These are phyloP conservation scores for Breynia disticha DNA, from an alignment of 441 rosid genomes.

Conservation along the genomic window DNA sequence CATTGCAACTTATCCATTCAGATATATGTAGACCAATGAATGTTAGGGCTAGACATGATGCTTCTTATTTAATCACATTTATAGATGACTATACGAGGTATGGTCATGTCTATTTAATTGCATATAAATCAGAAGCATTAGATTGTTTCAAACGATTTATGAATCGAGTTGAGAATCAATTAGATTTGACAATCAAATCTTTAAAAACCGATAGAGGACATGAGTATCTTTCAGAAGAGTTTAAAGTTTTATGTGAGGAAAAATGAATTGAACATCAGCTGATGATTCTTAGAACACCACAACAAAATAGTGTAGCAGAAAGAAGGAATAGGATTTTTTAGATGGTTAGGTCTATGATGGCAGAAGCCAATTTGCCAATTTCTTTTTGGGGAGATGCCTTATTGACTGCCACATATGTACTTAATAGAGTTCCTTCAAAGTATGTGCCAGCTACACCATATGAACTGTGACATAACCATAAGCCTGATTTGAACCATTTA, in stretches of 20 bases:
- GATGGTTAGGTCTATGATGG: conserved; percentile 2
- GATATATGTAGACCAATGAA: conserved; percentile 4
- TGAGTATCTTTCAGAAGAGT: conserved; percentile 5
- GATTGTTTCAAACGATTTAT: background rate
- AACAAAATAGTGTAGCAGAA: conserved; percentile 5
- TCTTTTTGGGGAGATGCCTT: background rate
- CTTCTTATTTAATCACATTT: conserved; percentile 3
- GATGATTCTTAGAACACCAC: background rate
- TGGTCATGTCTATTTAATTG: conserved; percentile 6
- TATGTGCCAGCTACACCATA: background rate
- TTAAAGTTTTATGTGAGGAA: background rate
- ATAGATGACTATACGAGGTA: conserved; percentile 2
- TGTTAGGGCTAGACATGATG: background rate
- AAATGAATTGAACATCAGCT: background rate
- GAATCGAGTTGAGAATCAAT: conserved; percentile 1
- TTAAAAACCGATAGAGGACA: background rate
- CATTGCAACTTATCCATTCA: conserved; percentile 1
- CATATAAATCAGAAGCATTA: background rate
- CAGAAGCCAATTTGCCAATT: background rate
- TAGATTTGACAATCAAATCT: background rate
- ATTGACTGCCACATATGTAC: background rate
- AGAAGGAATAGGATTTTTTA: background rate
- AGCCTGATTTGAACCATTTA: background rate
- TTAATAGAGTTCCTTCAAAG: background rate
- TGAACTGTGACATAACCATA: background rate